phyloP scores from a whole-genome alignment of 2,329 filamentous ascomycete species.

The Sporothrix mexicana region DNA sequence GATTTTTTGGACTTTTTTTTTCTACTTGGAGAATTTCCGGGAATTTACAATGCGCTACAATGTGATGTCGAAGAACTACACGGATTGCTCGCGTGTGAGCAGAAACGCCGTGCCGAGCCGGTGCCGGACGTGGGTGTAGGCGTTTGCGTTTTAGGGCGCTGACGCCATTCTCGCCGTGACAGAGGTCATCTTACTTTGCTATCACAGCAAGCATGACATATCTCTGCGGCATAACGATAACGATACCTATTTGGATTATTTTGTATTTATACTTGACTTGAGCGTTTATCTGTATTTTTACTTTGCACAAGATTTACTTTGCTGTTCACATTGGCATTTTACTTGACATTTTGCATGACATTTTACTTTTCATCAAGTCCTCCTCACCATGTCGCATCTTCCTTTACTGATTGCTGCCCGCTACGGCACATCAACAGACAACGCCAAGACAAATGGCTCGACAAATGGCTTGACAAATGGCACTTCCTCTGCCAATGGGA shows the following conservation, averaged over 20 bases:
- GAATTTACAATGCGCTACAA: background rate
- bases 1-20: background rate
- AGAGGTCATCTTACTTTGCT: background rate
- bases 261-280: background rate
- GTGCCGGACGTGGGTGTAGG: background rate
- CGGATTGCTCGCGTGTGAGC: background rate
- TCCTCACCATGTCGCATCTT: constrained; percentile 22
- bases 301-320: no score
- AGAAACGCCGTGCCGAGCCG: background rate
- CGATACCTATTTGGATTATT: constrained; percentile 15
- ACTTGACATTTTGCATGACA: no score
- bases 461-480: background rate
- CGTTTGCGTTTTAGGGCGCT: background rate
- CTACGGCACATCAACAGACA: constrained; percentile 22
- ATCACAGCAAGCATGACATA: background rate
- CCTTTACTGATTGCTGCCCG: constrained; percentile 17
- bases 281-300: background rate
- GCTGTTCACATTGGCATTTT: background rate
- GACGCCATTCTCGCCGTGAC: background rate
- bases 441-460: background rate
- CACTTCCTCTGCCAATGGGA: background rate
- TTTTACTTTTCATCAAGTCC: background rate
- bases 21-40: background rate
- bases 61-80: background rate
- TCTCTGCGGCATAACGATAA: background rate